Evolutionary conservation across 1,284 basidiomycete species (phyloP).

Genomic region (Stygiomarasmius scandens): DNA sequence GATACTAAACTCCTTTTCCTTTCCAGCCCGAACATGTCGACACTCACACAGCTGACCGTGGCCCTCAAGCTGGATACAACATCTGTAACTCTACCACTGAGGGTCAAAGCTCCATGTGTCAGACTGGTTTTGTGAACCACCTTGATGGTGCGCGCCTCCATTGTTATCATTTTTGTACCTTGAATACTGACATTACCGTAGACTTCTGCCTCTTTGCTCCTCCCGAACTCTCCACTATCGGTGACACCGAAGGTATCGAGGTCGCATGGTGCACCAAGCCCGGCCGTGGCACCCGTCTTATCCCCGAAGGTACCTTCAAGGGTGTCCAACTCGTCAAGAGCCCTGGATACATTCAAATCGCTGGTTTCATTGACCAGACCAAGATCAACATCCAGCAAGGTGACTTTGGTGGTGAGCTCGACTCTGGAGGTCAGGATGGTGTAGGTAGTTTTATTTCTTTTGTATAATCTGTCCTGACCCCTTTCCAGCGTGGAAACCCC

Average conservation of each 20-base stretch:
- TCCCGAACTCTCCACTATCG: slow-evolving; percentile 47
- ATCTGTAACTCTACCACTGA: slow-evolving; percentile 52
- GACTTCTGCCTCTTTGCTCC: slow-evolving; percentile 70
- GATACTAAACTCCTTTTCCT: too few species aligned
- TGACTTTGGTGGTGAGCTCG: slow-evolving; percentile 75
- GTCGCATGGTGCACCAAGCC: slow-evolving; percentile 63
- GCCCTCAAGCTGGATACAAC: slow-evolving; percentile 45
- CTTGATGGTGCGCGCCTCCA: slow-evolving; percentile 24
- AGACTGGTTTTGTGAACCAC: slow-evolving; percentile 40
- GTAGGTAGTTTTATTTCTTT: slow-evolving; percentile 2
- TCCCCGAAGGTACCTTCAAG: slow-evolving; percentile 38
- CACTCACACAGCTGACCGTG: slow-evolving; percentile 34
- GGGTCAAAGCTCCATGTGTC: slow-evolving; percentile 43
- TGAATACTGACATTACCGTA: slow-evolving; percentile 41
- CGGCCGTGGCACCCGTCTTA: not conserved
- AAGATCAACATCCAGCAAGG: slow-evolving; percentile 51
- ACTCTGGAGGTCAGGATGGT: slow-evolving; percentile 64
- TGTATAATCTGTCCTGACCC: not conserved
- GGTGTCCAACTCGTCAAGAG: slow-evolving; percentile 62
- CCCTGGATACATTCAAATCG: slow-evolving; percentile 62
- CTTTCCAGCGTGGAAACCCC: slow-evolving; percentile 58
- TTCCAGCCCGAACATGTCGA: slow-evolving; percentile 40
- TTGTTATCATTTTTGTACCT: not conserved
- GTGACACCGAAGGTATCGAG: slow-evolving; percentile 58
- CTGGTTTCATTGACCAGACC: slow-evolving; percentile 64